Evolutionary conservation across 805 yeast species (phyloP).

Genomic region (Citeromyces matritensis): DNA sequence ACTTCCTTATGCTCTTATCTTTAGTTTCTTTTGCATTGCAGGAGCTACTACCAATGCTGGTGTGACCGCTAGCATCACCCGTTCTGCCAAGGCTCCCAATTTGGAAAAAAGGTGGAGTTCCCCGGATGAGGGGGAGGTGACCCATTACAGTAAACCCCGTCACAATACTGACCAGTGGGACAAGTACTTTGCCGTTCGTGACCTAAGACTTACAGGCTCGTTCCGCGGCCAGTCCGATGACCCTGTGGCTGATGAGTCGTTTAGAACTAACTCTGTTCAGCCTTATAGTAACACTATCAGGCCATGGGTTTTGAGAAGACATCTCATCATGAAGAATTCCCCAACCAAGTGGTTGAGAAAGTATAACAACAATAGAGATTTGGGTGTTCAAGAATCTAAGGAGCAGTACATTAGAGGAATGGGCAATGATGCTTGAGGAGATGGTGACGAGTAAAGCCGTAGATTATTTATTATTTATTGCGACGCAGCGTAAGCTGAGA

Average conservation of each 20-base stretch:
- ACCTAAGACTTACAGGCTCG: slow-evolving; percentile 61
- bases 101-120: slow-evolving; percentile 4
- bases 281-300: slow-evolving; percentile 15
- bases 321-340: slow-evolving; percentile 21
- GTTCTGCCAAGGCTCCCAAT: slow-evolving; percentile 17
- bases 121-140: slow-evolving; percentile 22
- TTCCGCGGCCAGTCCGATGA: slow-evolving; percentile 53
- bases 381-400: slow-evolving; percentile 16
- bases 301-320: slow-evolving; percentile 22
- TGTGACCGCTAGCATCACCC: slow-evolving; percentile 9
- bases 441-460: too few relatives aligned
- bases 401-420: slow-evolving; percentile 19
- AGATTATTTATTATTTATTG: too few relatives aligned
- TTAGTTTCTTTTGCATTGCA: slow-evolving; percentile 32
- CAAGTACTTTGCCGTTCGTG: slow-evolving; percentile 49
- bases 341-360: slow-evolving; percentile 20
- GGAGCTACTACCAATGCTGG: slow-evolving; percentile 30
- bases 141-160: slow-evolving; percentile 38
- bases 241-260: slow-evolving; percentile 61
- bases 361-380: slow-evolving; percentile 15
- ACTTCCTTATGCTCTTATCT: slow-evolving; percentile 44
- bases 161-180: slow-evolving; percentile 40
- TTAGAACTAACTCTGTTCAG: slow-evolving; percentile 49
- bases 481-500: neutral
- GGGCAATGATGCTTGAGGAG: slow-evolving; percentile 10